Evolutionary conservation across 2,329 filamentous ascomycete species (phyloP).

Genomic region (Aspergillus uvarum): DNA sequence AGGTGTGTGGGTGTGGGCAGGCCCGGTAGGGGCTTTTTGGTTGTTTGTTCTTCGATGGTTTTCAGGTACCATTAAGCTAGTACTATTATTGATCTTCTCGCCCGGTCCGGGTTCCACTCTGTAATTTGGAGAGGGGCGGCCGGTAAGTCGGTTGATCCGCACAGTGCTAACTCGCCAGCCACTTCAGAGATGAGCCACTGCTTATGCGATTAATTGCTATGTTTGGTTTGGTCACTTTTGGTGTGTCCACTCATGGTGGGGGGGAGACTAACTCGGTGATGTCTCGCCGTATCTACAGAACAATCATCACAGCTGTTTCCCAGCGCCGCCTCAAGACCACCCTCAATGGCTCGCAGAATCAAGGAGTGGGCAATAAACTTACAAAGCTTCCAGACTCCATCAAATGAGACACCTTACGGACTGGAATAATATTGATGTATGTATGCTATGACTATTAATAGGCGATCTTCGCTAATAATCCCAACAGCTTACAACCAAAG

Average conservation of each 20-base stretch:
- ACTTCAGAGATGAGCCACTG: background rate
- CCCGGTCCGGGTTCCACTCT: conserved; percentile 6
- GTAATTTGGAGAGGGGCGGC: background rate
- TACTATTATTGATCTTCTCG: background rate
- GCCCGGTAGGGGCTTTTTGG: background rate
- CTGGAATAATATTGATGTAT: background rate
- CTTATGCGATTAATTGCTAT: background rate
- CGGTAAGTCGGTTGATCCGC: background rate
- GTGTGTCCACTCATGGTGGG: background rate
- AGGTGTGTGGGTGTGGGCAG: background rate
- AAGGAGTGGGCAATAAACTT: background rate
- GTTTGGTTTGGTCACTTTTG: background rate
- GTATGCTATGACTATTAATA: conserved; percentile 1
- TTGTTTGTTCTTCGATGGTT: conserved; percentile 4
- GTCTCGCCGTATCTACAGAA: background rate
- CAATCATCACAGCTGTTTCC: background rate
- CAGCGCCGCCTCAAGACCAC: background rate
- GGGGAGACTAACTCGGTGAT: background rate
- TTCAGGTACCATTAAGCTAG: conserved; percentile 6
- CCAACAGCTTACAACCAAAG: background rate
- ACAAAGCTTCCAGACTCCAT: background rate
- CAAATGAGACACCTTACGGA: conserved; percentile 1
- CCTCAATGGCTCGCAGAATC: background rate
- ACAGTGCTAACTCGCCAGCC: background rate
- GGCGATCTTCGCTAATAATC: conserved; percentile 2